Percentiles rank a stretch among this genome's conserved stretches.
phyloP scores from a whole-genome alignment of 2,329 filamentous ascomycete species.

The Parastagonospora nodorum region DNA sequence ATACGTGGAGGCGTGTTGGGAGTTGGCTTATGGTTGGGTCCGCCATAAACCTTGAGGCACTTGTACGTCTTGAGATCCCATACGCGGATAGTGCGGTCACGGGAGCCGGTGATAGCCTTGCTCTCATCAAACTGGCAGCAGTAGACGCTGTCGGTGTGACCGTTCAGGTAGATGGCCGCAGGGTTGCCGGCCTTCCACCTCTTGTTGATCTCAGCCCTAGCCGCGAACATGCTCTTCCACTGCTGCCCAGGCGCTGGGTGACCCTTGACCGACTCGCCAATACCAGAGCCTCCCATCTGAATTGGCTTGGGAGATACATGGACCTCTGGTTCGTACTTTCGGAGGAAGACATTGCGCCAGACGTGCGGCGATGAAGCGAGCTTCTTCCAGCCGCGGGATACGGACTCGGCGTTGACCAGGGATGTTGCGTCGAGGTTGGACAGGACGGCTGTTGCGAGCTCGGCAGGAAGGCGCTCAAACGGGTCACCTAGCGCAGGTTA shows the following conservation, averaged over 20 bases:
- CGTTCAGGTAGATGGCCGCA: constrained; percentile 84
- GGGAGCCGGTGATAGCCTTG: constrained; percentile 96
- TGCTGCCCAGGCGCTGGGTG: constrained; percentile 61
- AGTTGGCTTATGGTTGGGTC: constrained; percentile 65
- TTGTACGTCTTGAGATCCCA: constrained; percentile 92
- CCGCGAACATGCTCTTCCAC: constrained; percentile 85
- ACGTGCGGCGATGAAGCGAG: constrained; percentile 62
- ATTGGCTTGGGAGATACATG: constrained; percentile 53
- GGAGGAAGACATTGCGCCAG: constrained; percentile 67
- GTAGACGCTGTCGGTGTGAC: constrained; percentile 95
- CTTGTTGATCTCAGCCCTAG: constrained; percentile 73
- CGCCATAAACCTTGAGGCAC: constrained; percentile 84
- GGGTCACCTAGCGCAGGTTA: constrained; percentile 53
- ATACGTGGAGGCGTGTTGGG: constrained; percentile 54
- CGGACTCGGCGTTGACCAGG: constrained; percentile 59
- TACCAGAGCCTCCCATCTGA: constrained; percentile 58
- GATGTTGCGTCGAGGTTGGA: constrained; percentile 64
- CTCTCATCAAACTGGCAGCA: constrained; percentile 97
- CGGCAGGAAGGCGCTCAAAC: constrained; percentile 59
- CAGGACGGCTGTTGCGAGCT: constrained; percentile 64
- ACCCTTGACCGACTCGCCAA: constrained; percentile 58
- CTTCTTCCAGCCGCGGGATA: constrained; percentile 62
- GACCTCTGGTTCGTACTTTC: constrained; percentile 56
- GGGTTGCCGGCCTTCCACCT: constrained; percentile 82
- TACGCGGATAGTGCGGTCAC: constrained; percentile 92